Evolutionary conservation across 2,329 filamentous ascomycete species (phyloP).

Genomic region (Ilyonectria robusta): DNA sequence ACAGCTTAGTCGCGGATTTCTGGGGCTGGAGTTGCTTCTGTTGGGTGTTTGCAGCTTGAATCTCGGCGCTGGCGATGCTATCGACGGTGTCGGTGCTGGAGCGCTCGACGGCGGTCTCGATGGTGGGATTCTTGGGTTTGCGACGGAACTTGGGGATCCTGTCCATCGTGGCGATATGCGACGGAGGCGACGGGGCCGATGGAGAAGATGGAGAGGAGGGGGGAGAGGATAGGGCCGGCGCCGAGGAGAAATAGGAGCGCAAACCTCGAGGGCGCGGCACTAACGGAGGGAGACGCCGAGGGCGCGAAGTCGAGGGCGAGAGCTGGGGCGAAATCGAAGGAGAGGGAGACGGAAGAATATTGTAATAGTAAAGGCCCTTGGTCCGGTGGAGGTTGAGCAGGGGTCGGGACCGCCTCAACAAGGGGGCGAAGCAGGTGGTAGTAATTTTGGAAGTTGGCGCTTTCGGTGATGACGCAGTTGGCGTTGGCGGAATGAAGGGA

Average conservation of each 20-base stretch:
- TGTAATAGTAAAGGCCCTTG: conserved; percentile 39
- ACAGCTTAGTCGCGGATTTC: conserved; percentile 40
- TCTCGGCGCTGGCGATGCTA: conserved; percentile 46
- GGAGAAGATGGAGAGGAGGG: background rate
- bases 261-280: conserved; percentile 32
- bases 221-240: conserved; percentile 23
- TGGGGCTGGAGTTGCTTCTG: conserved; percentile 41
- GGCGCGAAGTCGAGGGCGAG: conserved; percentile 22
- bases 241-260: conserved; percentile 32
- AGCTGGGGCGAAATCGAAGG: conserved; percentile 28
- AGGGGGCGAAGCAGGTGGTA: conserved; percentile 36
- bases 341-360: conserved; percentile 33
- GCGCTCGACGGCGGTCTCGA: conserved; percentile 58
- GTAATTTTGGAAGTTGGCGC: conserved; percentile 31
- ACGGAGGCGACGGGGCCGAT: background rate
- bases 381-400: conserved; percentile 43
- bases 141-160: conserved; percentile 60
- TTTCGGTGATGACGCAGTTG: conserved; percentile 32
- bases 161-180: conserved; percentile 53
- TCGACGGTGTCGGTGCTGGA: conserved; percentile 48
- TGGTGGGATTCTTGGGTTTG: conserved; percentile 60
- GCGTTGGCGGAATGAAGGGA: conserved; percentile 10
- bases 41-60: conserved; percentile 41
- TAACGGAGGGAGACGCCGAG: conserved; percentile 22
- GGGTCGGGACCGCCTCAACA: conserved; percentile 38